A percentile compares a stretch with the other conserved stretches of the same genome.
phyloP scores from a whole-genome alignment of 441 rosid genomes.

The Manihot esculenta region DNA sequence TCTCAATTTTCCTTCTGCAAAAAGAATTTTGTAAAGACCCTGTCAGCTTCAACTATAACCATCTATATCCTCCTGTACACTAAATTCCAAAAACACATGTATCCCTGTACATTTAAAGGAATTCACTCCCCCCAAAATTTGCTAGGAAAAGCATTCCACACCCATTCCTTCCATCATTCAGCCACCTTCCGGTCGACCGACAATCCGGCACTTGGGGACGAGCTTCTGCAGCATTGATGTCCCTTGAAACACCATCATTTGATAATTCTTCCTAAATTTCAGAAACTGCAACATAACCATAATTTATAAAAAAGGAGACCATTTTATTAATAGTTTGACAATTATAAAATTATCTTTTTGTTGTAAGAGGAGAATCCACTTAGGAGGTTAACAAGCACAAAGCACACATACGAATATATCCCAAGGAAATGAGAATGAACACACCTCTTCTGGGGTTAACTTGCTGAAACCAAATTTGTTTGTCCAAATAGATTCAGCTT shows the following conservation, averaged over 20 bases:
- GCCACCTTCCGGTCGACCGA: conserved; percentile 29
- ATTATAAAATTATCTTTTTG: no score
- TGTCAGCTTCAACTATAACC: neutral
- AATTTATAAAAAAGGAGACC: neutral
- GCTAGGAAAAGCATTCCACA: neutral
- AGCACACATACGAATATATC: neutral
- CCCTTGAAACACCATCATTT: conserved; percentile 80
- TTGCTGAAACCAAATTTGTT: conserved; percentile 72
- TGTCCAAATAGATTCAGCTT: conserved; percentile 87
- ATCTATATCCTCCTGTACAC: conserved; percentile 15
- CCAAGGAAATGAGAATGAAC: neutral
- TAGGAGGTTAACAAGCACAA: neutral
- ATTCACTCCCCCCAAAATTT: conserved; percentile 13
- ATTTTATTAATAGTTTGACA: no score
- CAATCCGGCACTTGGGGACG: conserved; percentile 43
- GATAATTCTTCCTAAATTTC: conserved; percentile 57
- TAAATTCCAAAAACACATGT: no score
- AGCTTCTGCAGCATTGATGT: conserved; percentile 75
- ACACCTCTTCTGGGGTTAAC: conserved; percentile 65
- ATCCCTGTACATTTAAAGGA: conserved; percentile 27
- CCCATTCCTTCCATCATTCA: conserved; percentile 7
- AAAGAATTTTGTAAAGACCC: neutral
- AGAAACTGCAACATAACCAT: conserved; percentile 43
- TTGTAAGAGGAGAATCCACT: no score
- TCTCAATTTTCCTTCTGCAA: conserved; percentile 15